Conservation (phyloP, 1,139 yeast genomes). For the Debaryomyces sp. region DNA sequence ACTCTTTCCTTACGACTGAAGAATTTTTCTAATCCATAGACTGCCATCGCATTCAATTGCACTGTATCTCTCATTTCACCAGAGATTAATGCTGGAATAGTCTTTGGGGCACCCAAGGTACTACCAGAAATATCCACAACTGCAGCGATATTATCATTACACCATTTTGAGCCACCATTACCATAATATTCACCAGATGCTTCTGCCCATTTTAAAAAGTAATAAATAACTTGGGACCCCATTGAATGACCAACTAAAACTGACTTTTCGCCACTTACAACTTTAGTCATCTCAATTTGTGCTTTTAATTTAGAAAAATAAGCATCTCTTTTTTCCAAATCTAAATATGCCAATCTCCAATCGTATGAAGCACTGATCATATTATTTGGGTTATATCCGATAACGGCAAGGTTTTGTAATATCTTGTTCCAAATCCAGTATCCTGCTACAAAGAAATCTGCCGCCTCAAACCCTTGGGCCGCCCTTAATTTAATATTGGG, state of each 20-base stretch:
- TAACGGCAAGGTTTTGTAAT: constrained; percentile 86
- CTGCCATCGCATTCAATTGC: constrained; percentile 88
- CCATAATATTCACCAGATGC: constrained; percentile 80
- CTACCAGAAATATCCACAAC: constrained; percentile 88
- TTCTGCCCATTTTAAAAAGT: constrained; percentile 95
- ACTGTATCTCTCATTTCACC: constrained; percentile 99
- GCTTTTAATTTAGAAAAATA: constrained; percentile 77
- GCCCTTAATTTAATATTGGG: constrained; percentile 79
- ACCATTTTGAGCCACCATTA: constrained; percentile 88
- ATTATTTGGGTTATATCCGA: constrained; percentile 89
- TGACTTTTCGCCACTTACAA: constrained; percentile 65
- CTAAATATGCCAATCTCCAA: constrained; percentile 91
- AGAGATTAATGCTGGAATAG: constrained; percentile 84
- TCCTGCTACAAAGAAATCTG: constrained; percentile 95
- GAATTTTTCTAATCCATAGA: constrained; percentile 91
- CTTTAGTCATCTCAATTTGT: constrained; percentile 61
- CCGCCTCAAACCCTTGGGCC: constrained; percentile 96
- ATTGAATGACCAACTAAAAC: constrained; percentile 91
- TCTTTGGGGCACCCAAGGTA: constrained; percentile 89
- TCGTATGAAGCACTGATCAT: constrained; percentile 94
- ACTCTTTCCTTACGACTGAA: constrained; percentile 88
- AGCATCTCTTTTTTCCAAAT: constrained; percentile 82
- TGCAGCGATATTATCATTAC: constrained; percentile 77
- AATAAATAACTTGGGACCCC: constrained; percentile 90
- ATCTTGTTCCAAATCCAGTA: constrained; percentile 99